Evolutionary conservation across 2,329 filamentous ascomycete species (phyloP).

Genomic region (Biscogniauxia marginata): DNA sequence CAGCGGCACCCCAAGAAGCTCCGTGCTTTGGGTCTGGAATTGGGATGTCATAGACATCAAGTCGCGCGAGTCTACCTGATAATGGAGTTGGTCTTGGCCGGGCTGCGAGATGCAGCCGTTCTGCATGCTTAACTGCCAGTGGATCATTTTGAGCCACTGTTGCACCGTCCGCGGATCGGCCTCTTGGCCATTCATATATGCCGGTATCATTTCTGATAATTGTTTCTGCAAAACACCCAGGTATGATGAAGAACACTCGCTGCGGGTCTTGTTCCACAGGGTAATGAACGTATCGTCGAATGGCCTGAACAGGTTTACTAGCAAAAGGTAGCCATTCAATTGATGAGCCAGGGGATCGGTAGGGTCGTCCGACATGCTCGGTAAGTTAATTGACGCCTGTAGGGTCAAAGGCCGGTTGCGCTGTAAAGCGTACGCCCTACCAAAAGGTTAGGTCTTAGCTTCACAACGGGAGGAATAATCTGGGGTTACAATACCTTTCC

Average conservation of each 20-base stretch:
- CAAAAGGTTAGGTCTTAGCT: constrained; percentile 11
- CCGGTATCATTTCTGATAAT: constrained; percentile 53
- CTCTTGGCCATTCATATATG: constrained; percentile 51
- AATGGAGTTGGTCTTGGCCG: constrained; percentile 55
- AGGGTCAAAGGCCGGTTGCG: constrained; percentile 68
- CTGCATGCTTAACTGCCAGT: constrained; percentile 61
- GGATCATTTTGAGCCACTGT: constrained; percentile 63
- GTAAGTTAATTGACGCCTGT: constrained; percentile 66
- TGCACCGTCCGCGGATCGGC: constrained; percentile 58
- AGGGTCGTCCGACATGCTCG: constrained; percentile 60
- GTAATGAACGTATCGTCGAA: constrained; percentile 65
- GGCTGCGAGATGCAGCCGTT: constrained; percentile 51
- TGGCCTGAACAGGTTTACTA: constrained; percentile 62
- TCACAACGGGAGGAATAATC: not conserved
- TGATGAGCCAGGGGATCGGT: constrained; percentile 53
- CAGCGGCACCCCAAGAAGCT: constrained; percentile 71
- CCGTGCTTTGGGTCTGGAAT: constrained; percentile 70
- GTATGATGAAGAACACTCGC: constrained; percentile 56
- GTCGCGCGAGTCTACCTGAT: constrained; percentile 60
- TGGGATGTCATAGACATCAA: constrained; percentile 66
- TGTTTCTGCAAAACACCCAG: constrained; percentile 61
- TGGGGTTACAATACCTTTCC: constrained; percentile 54
- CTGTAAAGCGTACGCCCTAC: constrained; percentile 68
- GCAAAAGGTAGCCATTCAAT: constrained; percentile 55
- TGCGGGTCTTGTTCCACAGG: constrained; percentile 65